These are phyloP conservation scores for Dioscorea zingiberensis DNA, from an alignment of 106 monocot species.

Conservation along the genomic window DNA sequence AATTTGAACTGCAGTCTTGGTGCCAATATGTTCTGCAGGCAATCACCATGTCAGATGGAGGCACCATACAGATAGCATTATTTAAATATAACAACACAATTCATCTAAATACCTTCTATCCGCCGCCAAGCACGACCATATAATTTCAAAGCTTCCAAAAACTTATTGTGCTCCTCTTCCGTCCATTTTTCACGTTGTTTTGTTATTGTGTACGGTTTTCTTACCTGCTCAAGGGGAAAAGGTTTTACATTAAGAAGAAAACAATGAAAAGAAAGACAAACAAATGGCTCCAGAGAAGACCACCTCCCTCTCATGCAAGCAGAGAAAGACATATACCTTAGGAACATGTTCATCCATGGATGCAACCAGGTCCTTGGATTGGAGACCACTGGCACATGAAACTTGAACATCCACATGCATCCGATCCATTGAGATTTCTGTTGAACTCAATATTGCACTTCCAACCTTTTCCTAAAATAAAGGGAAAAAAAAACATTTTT, in stretches of 20 bases:
- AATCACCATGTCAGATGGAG: background rate
- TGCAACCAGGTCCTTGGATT: background rate
- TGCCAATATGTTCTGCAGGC: conserved; percentile 42
- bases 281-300: background rate
- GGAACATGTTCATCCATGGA: background rate
- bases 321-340: background rate
- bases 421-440: background rate
- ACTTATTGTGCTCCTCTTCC: conserved; percentile 46
- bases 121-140: conserved; percentile 42
- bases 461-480: background rate
- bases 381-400: background rate
- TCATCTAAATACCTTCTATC: conserved; percentile 25
- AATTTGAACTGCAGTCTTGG: conserved; percentile 49
- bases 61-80: background rate
- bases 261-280: background rate
- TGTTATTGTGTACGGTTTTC: conserved; percentile 48
- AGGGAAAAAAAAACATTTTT: background rate
- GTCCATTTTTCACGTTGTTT: conserved; percentile 55
- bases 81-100: background rate
- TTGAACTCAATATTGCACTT: background rate
- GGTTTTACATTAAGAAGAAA: background rate
- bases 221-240: conserved; percentile 12
- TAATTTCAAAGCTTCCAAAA: conserved; percentile 41
- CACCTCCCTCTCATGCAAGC: too few relatives aligned
- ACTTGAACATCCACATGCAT: background rate